phyloP scores from a whole-genome alignment of 768 basidiomycete genomes.

The Daedalea quercina region DNA sequence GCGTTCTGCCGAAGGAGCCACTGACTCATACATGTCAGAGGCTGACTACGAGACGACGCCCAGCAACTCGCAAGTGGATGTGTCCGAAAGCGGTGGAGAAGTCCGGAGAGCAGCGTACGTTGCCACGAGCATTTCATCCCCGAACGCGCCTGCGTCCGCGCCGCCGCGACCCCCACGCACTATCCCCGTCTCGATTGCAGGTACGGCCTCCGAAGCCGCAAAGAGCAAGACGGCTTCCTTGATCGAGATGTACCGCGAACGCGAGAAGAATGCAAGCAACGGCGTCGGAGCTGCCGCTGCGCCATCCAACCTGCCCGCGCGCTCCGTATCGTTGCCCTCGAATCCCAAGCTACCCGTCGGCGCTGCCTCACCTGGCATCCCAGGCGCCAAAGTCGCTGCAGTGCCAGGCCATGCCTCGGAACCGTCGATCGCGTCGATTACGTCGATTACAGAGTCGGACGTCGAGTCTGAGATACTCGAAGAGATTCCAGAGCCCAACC shows the following conservation, averaged over 20 bases:
- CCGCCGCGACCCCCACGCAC: background rate
- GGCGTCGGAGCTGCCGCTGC: constrained; percentile 1
- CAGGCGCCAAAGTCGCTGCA: constrained; percentile 23
- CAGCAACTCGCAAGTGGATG: background rate
- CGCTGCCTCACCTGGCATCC: constrained; percentile 24
- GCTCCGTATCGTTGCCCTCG: constrained; percentile 17
- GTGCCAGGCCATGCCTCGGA: background rate
- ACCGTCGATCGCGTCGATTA: no score
- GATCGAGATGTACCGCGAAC: constrained; percentile 83
- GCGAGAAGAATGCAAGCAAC: constrained; percentile 37
- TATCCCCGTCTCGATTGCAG: background rate
- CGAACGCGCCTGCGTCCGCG: background rate
- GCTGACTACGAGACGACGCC: background rate
- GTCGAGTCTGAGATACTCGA: background rate
- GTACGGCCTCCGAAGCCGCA: constrained; percentile 14
- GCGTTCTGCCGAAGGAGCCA: background rate
- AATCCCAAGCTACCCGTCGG: constrained; percentile 1
- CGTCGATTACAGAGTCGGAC: constrained; percentile 5
- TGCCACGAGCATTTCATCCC: background rate
- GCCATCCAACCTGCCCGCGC: constrained; percentile 31
- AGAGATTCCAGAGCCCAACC: constrained; percentile 5
- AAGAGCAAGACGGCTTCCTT: constrained; percentile 66
- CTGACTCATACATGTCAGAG: background rate
- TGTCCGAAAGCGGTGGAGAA: background rate
- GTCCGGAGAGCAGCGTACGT: background rate